A percentile compares a stretch with the other conserved stretches of the same genome.
phyloP scores from a whole-genome alignment of 352 stramenopile species.

The Phytopythium sindhum region DNA sequence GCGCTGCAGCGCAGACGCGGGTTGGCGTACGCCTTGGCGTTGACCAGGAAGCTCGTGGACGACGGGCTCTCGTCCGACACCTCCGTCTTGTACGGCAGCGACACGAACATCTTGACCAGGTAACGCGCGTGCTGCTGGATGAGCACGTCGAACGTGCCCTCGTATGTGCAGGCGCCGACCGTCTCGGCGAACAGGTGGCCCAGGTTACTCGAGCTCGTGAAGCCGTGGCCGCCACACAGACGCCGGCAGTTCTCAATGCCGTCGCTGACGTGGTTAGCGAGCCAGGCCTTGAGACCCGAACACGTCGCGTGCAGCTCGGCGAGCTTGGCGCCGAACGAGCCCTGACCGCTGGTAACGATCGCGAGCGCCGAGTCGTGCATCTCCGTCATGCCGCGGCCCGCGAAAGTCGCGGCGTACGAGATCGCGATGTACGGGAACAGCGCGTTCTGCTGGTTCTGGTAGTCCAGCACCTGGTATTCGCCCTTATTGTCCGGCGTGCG shows the following conservation, averaged over 20 bases:
- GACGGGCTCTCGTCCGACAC: background rate
- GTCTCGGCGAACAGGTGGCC: slow-evolving; percentile 21
- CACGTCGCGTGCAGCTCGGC: slow-evolving; percentile 53
- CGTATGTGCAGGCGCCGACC: slow-evolving; percentile 50
- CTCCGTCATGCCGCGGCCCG: slow-evolving; percentile 21
- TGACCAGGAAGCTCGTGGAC: slow-evolving; percentile 28
- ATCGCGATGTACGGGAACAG: slow-evolving; percentile 40
- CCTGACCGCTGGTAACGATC: slow-evolving; percentile 29
- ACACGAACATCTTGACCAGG: slow-evolving; percentile 39
- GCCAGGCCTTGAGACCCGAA: slow-evolving; percentile 52
- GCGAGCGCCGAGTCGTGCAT: slow-evolving; percentile 32
- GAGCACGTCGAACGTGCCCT: slow-evolving; percentile 73
- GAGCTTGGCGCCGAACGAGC: slow-evolving; percentile 34
- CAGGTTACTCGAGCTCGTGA: slow-evolving; percentile 31
- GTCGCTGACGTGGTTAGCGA: slow-evolving; percentile 35
- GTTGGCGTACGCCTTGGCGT: slow-evolving; percentile 28
- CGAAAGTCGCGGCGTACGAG: slow-evolving; percentile 39
- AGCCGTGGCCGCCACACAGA: slow-evolving; percentile 41
- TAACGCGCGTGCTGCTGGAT: slow-evolving; percentile 62
- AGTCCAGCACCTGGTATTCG: slow-evolving; percentile 56
- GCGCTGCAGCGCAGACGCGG: slow-evolving; percentile 32
- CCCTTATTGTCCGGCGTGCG: slow-evolving; percentile 33
- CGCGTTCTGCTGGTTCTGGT: slow-evolving; percentile 53
- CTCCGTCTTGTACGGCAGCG: slow-evolving; percentile 11
- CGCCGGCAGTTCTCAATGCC: slow-evolving; percentile 45